These are phyloP conservation scores for Babesia microti DNA, from an alignment of 169 alveolate genomes.

Conservation along the genomic window DNA sequence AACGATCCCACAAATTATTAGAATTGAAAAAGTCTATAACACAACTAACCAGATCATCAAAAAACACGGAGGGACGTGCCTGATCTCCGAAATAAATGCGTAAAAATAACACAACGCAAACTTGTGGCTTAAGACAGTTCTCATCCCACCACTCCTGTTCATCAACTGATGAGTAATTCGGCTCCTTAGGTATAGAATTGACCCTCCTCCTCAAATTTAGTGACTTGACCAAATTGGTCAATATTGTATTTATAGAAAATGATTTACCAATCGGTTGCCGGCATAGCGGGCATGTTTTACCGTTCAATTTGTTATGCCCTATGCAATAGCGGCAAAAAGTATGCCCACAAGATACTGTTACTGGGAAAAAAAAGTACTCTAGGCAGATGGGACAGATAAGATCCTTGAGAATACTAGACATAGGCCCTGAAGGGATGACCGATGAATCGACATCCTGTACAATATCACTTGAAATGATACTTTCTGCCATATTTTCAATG, in stretches of 20 bases:
- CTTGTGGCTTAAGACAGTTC: constrained; percentile 55
- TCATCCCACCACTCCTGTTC: constrained; percentile 64
- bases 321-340: constrained; percentile 80
- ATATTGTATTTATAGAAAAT: constrained; percentile 62
- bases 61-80: constrained; percentile 55
- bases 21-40: constrained; percentile 54
- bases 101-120: constrained; percentile 54
- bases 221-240: constrained; percentile 60
- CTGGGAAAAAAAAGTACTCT: constrained; percentile 73
- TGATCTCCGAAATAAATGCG: constrained; percentile 54
- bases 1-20: constrained; percentile 45
- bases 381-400: constrained; percentile 77
- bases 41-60: constrained; percentile 63
- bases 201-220: constrained; percentile 49
- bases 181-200: constrained; percentile 6
- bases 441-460: too few species aligned
- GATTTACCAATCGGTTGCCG: constrained; percentile 68
- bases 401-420: constrained; percentile 48
- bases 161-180: constrained; percentile 31
- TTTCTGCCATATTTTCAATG: too few species aligned
- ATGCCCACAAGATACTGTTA: constrained; percentile 78
- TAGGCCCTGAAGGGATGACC: too few species aligned
- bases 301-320: constrained; percentile 57
- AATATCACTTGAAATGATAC: too few species aligned
- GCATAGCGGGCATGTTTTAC: constrained; percentile 74